These are phyloP conservation scores for Pseudisothecium myosuroides DNA, from an alignment of 225 moss, liverwort and hornwort genomes.

Conservation along the genomic window DNA sequence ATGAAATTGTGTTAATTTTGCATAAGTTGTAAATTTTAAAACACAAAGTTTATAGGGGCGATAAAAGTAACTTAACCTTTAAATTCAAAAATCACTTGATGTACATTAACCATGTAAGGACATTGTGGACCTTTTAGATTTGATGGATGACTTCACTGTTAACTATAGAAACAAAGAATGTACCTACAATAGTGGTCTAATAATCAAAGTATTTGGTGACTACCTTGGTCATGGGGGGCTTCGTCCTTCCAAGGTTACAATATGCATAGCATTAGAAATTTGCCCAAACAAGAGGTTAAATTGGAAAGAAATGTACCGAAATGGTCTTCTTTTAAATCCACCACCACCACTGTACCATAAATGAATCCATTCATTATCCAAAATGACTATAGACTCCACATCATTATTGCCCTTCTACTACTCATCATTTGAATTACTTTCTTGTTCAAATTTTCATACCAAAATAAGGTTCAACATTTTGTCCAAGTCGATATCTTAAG, in stretches of 20 bases:
- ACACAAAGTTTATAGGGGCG: background rate
- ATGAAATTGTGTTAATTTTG: background rate
- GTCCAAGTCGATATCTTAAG: no score
- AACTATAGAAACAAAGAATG: background rate
- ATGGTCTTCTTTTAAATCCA: no score
- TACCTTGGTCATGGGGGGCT: no score
- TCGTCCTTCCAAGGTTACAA: accelerated
- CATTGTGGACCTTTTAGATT: accelerated
- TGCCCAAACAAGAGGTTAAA: background rate
- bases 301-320: no score
- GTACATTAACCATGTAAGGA: accelerated
- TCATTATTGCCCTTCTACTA: no score
- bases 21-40: background rate
- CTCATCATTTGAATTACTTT: no score
- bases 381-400: no score
- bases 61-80: background rate
- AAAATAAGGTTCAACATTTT: no score
- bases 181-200: background rate
- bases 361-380: no score
- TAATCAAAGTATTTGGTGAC: background rate
- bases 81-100: background rate
- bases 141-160: accelerated
- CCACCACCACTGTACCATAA: no score
- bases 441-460: no score
- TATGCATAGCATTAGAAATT: background rate